Evolutionary conservation across 345 rosid genomes (phyloP).

Genomic region (Gossypium longicalyx): DNA sequence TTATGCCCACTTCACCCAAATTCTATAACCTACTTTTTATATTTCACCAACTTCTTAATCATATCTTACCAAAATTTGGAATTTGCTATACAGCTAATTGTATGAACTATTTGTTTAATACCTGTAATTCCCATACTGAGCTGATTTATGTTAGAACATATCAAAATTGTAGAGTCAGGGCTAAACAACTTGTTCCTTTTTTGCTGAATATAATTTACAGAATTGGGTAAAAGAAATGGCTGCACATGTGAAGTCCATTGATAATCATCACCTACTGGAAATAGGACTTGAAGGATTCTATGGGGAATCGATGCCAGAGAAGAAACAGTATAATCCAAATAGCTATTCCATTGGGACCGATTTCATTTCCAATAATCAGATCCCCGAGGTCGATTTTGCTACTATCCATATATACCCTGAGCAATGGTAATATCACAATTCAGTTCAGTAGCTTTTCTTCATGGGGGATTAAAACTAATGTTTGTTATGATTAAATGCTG

Average conservation of each 20-base stretch:
- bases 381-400: slow-evolving; percentile 57
- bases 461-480: no score
- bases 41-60: not conserved
- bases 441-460: not conserved
- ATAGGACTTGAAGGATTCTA: slow-evolving; percentile 87
- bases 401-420: slow-evolving; percentile 78
- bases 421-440: slow-evolving; percentile 41
- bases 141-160: not conserved
- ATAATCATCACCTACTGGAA: slow-evolving; percentile 53
- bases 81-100: not conserved
- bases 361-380: slow-evolving; percentile 58
- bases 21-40: not conserved
- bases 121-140: no score
- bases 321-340: slow-evolving; percentile 43
- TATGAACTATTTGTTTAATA: not conserved
- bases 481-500: not conserved
- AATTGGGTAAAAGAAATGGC: slow-evolving; percentile 70
- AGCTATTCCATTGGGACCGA: slow-evolving; percentile 42
- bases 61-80: not conserved
- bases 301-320: slow-evolving; percentile 46
- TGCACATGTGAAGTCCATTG: slow-evolving; percentile 56
- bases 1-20: not conserved
- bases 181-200: not conserved
- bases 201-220: slow-evolving; percentile 25
- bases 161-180: not conserved